phyloP scores from a whole-genome alignment of 495 filamentous ascomycete genomes.

The Podospora conica region DNA sequence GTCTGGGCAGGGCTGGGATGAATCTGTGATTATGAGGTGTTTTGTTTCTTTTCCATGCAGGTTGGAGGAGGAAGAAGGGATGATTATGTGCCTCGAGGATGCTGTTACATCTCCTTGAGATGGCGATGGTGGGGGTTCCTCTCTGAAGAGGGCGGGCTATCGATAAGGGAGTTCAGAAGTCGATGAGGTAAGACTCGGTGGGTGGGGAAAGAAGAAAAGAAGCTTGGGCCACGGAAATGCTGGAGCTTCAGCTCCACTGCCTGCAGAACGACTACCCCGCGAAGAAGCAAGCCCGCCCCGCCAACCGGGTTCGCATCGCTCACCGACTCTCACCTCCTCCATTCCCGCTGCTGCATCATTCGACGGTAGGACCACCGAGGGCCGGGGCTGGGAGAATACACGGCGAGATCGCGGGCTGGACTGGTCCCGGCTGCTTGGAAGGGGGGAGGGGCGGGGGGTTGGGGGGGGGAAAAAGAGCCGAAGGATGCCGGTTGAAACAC shows the following conservation, averaged over 20 bases:
- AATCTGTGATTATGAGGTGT: neutral
- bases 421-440: neutral
- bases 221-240: neutral
- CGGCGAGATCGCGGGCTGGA: neutral
- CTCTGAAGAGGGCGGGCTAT: neutral
- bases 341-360: neutral
- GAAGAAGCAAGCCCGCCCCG: neutral
- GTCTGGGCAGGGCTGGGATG: neutral
- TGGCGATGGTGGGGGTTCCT: constrained; percentile 1
- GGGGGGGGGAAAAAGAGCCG: neutral
- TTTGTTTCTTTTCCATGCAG: neutral
- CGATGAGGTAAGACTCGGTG: neutral
- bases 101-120: neutral
- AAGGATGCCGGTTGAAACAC: neutral
- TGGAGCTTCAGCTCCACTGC: constrained; percentile 1
- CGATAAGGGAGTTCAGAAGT: constrained; percentile 4
- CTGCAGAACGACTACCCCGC: neutral
- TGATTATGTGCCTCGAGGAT: neutral
- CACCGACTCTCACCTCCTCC: neutral
- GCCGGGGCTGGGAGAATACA: neutral
- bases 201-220: neutral
- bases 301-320: neutral
- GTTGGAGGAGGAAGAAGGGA: neutral
- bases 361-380: neutral
- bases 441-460: neutral